Percentiles rank a stretch among this genome's conserved stretches.
These are phyloP conservation scores for Circinella minor DNA, from an alignment of 371 early-diverging fungal species.

Conservation along the genomic window DNA sequence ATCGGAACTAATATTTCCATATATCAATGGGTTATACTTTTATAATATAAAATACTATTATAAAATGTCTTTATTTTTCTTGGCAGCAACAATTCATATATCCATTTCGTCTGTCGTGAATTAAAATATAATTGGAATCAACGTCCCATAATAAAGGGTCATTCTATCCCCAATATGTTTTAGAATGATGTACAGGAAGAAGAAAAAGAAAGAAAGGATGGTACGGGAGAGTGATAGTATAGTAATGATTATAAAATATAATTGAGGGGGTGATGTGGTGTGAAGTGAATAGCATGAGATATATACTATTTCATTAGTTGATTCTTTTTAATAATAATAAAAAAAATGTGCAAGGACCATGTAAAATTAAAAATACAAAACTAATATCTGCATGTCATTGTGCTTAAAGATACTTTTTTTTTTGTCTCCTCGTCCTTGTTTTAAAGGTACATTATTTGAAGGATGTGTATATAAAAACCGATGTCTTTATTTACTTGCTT, in stretches of 20 bases:
- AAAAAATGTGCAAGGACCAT: background rate
- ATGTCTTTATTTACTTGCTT: background rate
- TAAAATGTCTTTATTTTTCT: too few relatives aligned
- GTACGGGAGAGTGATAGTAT: background rate
- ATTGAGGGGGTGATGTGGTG: too few relatives aligned
- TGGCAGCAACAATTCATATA: too few relatives aligned
- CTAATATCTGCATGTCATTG: background rate
- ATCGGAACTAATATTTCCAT: too few relatives aligned
- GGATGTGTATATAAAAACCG: background rate
- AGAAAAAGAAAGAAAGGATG: background rate
- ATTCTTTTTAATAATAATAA: too few relatives aligned
- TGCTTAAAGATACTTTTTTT: background rate
- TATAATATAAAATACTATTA: too few relatives aligned
- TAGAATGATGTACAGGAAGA: background rate
- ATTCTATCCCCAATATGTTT: constrained; percentile 12
- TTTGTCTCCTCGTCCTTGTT: background rate
- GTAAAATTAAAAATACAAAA: background rate
- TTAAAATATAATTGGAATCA: too few relatives aligned
- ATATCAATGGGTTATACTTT: too few relatives aligned
- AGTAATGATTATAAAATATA: background rate
- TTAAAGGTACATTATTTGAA: background rate
- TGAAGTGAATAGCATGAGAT: too few relatives aligned
- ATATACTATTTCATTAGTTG: too few relatives aligned
- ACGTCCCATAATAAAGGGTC: background rate
- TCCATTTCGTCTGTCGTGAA: background rate